Conservation (phyloP, 306 rosid genomes). For the Arachis hypogaea region DNA sequence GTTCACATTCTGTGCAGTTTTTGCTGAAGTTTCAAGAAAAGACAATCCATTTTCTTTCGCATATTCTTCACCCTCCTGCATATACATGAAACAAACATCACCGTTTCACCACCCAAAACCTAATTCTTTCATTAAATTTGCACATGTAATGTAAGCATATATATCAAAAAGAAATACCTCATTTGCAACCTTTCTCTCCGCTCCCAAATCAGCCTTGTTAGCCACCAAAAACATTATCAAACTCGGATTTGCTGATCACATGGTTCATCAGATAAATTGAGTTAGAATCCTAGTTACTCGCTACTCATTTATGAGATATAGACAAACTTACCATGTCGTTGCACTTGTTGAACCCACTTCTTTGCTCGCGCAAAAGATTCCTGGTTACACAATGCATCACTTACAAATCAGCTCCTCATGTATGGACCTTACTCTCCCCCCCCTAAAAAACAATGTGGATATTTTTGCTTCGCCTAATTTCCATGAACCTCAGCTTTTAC, state of each 20-base stretch:
- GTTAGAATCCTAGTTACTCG: not conserved
- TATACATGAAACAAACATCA: too few relatives aligned
- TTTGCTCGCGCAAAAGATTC: slow-evolving; percentile 79
- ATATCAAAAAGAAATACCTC: slow-evolving; percentile 60
- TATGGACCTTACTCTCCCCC: too few relatives aligned
- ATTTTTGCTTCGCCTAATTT: too few relatives aligned
- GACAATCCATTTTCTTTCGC: slow-evolving; percentile 75
- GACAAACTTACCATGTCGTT: slow-evolving; percentile 68
- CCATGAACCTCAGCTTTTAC: too few relatives aligned
- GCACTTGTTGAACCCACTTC: slow-evolving; percentile 88
- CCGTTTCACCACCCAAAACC: too few relatives aligned
- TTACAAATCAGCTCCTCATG: too few relatives aligned
- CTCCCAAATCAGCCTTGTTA: slow-evolving; percentile 81
- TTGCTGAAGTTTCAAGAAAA: slow-evolving; percentile 86
- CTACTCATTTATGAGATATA: too few relatives aligned
- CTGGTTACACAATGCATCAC: slow-evolving; percentile 36
- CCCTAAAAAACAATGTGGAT: too few relatives aligned
- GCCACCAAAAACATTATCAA: slow-evolving; percentile 74
- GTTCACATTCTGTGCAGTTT: slow-evolving; percentile 82
- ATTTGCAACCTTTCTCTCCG: slow-evolving; percentile 55
- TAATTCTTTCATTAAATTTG: too few relatives aligned
- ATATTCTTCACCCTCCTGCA: slow-evolving; percentile 79
- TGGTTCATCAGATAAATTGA: slow-evolving; percentile 4
- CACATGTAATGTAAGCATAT: not conserved
- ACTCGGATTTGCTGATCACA: slow-evolving; percentile 68